Base-by-base conservation (phyloP, 352 stramenopile genomes). In the Phytophthora pseudosyringae region DNA sequence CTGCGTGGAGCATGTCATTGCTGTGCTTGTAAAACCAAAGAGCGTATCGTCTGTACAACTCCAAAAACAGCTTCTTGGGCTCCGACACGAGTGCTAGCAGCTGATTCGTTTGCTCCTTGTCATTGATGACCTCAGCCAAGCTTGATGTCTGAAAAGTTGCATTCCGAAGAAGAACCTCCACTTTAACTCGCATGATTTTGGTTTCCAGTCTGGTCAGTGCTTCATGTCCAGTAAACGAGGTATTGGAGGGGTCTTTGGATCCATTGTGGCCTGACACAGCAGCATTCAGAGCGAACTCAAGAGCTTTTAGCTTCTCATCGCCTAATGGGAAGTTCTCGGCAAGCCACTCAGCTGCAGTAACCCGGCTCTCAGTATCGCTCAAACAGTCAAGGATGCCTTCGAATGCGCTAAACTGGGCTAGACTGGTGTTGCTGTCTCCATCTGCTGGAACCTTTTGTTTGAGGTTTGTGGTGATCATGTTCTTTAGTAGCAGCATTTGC, bases 401-500 rank as follows among this genome's bases (percentile, higher is more conserved):
- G 50, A 83, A 83, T 5, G 48, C 48, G 33, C 64, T 57, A 35
- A 86, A 81, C 16, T 44, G 40, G 7, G 35, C 9, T 8, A 39
- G 13, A 31, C 31, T 53, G n/a, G 18, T 25, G 16, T 16, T 21
- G 13, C 5, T 46, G 2, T 52, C 18, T 13, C 26, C 35, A 29
- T 40, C 21, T 10, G 10, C 9, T 10, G 38, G 25, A 9, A 15
- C 15, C 7, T 52, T 54, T 25, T 67, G 48, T 15, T 59, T 50
- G 3, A 67, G 18, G 10, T 71, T 51, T 46, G 32, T 36, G 18
- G 41, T 52, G n/a, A 94, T 73, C 65, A 92, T 78, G 39, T 82
- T 89, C 49, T 91, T 92, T 10, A 94, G 48, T 16, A 93, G 61
- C 28, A 92, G 45, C 71, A 94, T 93, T 54, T 89, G 73, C 15